Conservation (phyloP, 306 rosid species). For the Abrus pulchellus region DNA sequence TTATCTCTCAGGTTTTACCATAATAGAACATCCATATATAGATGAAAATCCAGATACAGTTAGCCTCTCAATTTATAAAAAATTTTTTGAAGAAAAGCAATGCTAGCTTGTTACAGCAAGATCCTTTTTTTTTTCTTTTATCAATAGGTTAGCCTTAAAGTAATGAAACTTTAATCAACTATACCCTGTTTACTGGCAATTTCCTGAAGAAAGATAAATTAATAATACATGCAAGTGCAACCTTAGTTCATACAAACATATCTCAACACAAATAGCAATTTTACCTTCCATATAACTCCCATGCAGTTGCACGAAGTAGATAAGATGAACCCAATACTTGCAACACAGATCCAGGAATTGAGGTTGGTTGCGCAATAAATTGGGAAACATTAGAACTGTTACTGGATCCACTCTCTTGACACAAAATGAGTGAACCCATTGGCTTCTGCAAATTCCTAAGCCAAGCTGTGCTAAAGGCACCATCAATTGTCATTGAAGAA, state of each 20-base stretch:
- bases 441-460: slow-evolving; percentile 88
- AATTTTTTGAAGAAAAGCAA: slow-evolving; percentile 18
- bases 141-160: slow-evolving; percentile 22
- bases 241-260: slow-evolving; percentile 16
- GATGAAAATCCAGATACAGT: neutral
- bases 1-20: neutral
- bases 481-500: slow-evolving; percentile 82
- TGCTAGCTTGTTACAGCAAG: slow-evolving; percentile 21
- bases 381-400: slow-evolving; percentile 65
- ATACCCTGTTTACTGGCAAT: slow-evolving; percentile 4
- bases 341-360: slow-evolving; percentile 93
- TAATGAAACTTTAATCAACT: slow-evolving; percentile 25
- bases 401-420: slow-evolving; percentile 71
- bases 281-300: slow-evolving; percentile 97
- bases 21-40: neutral
- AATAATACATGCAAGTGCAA: neutral
- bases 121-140: slow-evolving; percentile 2
- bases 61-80: neutral
- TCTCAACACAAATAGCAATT: slow-evolving; percentile 29
- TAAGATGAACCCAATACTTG: slow-evolving; percentile 90
- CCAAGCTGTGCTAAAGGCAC: slow-evolving; percentile 87
- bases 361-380: slow-evolving; percentile 82
- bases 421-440: slow-evolving; percentile 70
- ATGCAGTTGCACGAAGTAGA: slow-evolving; percentile 86
- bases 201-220: slow-evolving; percentile 23